phyloP scores from a whole-genome alignment of 345 rosid species.

The Toxicodendron radicans region DNA sequence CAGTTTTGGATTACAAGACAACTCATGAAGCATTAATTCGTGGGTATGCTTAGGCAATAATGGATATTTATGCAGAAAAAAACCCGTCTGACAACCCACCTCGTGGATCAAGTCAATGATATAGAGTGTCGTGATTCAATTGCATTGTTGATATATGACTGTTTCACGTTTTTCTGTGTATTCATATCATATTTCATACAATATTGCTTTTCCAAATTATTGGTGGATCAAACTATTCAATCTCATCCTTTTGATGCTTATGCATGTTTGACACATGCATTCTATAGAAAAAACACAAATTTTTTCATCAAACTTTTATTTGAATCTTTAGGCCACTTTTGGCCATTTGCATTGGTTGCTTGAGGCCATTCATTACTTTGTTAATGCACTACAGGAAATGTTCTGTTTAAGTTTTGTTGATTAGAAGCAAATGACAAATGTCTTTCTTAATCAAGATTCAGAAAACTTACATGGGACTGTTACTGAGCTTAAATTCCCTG shows the following conservation, averaged over 20 bases:
- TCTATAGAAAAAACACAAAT: too few relatives aligned
- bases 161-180: not conserved
- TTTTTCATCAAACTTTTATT: too few relatives aligned
- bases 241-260: too few relatives aligned
- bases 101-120: not conserved
- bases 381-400: not conserved
- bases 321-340: not conserved
- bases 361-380: not conserved
- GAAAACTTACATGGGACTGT: not conserved
- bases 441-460: not conserved
- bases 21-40: not conserved
- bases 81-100: too few relatives aligned
- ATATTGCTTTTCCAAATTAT: not conserved
- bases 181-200: not conserved
- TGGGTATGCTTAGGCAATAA: not conserved
- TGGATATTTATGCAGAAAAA: too few relatives aligned
- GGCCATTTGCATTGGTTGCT: not conserved
- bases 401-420: not conserved
- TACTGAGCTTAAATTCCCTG: not conserved
- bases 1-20: not conserved
- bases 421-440: not conserved
- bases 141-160: not conserved
- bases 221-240: not conserved
- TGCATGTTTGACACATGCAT: too few relatives aligned
- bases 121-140: not conserved